Percentiles rank a stretch among this genome's conserved stretches.
Conservation (phyloP, 139 green algal genomes). For the Chlorella vulgaris region DNA sequence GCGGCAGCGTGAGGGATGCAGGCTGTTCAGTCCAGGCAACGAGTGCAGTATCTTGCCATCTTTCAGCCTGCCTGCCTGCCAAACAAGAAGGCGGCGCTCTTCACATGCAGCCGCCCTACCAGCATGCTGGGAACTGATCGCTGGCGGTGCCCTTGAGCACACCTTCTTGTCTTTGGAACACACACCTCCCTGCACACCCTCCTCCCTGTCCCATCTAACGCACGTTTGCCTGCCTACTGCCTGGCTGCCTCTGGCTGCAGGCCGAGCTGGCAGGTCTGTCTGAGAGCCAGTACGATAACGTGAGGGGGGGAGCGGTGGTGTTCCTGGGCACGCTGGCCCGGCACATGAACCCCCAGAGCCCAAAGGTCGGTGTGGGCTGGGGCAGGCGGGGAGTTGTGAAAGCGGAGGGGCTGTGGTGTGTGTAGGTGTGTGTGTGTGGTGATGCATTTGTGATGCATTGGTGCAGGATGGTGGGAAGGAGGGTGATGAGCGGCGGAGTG, state of each 20-base stretch:
- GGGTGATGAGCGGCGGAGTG: conserved; percentile 63
- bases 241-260: neutral
- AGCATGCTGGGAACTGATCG: neutral
- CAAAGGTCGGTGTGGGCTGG: conserved; percentile 55
- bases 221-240: neutral
- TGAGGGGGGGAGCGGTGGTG: conserved; percentile 91
- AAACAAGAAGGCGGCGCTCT: too few species aligned
- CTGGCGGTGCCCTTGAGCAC: too few species aligned
- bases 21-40: neutral
- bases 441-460: neutral
- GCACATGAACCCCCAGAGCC: conserved; percentile 70
- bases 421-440: neutral
- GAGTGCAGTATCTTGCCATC: neutral
- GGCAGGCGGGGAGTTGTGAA: neutral
- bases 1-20: neutral
- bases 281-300: conserved; percentile 79
- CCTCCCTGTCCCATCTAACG: neutral
- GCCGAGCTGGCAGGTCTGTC: conserved; percentile 32
- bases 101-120: too few species aligned
- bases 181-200: too few species aligned
- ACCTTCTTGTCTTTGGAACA: too few species aligned
- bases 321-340: conserved; percentile 91
- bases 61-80: neutral
- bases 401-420: neutral
- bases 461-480: neutral